phyloP scores from a whole-genome alignment of 495 filamentous ascomycete species.

The Hypoxylon fuscum region DNA sequence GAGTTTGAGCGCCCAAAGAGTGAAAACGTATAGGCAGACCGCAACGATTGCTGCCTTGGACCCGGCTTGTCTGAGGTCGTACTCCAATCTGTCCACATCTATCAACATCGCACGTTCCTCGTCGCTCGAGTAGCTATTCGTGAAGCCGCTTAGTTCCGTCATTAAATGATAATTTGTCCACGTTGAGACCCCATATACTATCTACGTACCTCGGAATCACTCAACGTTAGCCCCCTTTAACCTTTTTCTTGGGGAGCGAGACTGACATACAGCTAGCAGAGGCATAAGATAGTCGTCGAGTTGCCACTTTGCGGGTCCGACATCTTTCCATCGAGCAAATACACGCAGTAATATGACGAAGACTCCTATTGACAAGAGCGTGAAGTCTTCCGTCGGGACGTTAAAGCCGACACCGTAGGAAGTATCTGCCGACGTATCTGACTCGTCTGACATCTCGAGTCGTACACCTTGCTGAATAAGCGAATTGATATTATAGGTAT shows the following conservation, averaged over 20 bases:
- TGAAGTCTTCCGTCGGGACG: constrained; percentile 65
- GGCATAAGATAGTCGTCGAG: constrained; percentile 70
- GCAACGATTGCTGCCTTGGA: constrained; percentile 59
- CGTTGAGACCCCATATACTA: constrained; percentile 47
- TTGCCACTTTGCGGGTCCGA: constrained; percentile 60
- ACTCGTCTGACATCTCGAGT: too few relatives aligned
- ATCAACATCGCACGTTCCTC: constrained; percentile 54
- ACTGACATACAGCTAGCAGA: constrained; percentile 61
- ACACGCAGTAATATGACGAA: constrained; percentile 59
- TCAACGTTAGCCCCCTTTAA: not conserved
- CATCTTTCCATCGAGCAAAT: constrained; percentile 59
- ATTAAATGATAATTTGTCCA: constrained; percentile 47
- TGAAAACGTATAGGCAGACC: constrained; percentile 63
- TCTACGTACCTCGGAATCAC: constrained; percentile 21
- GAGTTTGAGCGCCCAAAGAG: constrained; percentile 67
- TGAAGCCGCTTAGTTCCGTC: constrained; percentile 59
- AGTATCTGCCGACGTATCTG: too few relatives aligned
- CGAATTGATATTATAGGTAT: too few relatives aligned
- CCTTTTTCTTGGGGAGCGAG: too few relatives aligned
- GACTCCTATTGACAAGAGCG: constrained; percentile 59
- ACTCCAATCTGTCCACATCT: constrained; percentile 58
- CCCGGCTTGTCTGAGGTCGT: constrained; percentile 35
- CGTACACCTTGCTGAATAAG: too few relatives aligned
- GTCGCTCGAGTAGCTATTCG: constrained; percentile 68
- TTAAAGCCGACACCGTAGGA: too few relatives aligned